Evolutionary conservation across 2,329 filamentous ascomycete species (phyloP).

Genomic region (Botrytis squamosa): DNA sequence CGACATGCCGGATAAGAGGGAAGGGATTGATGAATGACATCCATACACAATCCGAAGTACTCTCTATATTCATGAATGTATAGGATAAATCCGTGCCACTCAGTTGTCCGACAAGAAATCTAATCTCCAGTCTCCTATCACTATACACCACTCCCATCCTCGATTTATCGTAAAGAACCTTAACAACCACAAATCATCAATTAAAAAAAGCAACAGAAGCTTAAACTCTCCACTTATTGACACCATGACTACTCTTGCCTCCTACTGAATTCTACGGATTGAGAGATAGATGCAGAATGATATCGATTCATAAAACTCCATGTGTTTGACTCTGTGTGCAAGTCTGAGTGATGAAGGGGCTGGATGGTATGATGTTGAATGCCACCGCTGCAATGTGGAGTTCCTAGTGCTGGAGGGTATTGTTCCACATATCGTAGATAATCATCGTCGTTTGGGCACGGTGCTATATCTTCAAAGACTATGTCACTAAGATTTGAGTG

Average conservation of each 20-base stretch:
- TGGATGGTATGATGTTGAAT: background rate
- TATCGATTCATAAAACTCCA: accelerated
- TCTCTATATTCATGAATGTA: background rate
- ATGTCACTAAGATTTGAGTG: background rate
- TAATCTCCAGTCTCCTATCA: background rate
- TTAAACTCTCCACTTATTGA: background rate
- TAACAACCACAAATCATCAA: no score
- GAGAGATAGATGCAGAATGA: background rate
- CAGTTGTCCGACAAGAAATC: background rate
- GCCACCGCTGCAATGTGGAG: background rate
- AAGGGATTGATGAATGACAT: background rate
- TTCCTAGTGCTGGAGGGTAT: background rate
- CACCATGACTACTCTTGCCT: background rate
- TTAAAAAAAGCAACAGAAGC: no score
- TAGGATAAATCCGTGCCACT: background rate
- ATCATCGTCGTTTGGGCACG: background rate
- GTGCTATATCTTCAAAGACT: background rate
- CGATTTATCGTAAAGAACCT: background rate
- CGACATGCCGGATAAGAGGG: background rate
- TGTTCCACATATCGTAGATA: background rate
- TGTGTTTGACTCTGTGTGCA: background rate
- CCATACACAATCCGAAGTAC: background rate
- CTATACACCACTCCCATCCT: no score
- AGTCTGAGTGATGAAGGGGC: background rate
- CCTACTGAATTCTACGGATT: background rate